Conservation (phyloP, 169 alveolate genomes). For the Eimeria praecox region DNA sequence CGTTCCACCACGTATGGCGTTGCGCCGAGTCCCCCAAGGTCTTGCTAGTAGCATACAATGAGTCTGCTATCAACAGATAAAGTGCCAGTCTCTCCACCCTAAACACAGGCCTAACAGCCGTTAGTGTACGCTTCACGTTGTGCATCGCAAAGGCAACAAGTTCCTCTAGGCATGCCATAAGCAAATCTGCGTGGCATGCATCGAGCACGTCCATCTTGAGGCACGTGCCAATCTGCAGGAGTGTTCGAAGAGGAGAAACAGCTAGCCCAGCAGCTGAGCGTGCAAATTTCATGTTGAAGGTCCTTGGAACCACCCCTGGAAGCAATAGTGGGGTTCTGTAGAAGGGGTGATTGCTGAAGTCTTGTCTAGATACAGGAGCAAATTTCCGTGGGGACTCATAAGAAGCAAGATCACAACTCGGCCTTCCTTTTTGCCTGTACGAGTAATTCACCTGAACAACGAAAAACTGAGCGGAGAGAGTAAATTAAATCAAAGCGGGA, state of each 20-base stretch:
- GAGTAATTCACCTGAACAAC: neutral
- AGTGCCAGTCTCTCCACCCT: neutral
- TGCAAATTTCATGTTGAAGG: neutral
- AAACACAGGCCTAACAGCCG: neutral
- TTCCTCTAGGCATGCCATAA: neutral
- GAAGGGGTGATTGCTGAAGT: neutral
- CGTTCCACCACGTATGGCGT: neutral
- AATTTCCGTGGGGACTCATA: neutral
- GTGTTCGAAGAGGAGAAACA: neutral
- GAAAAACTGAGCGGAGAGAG: neutral
- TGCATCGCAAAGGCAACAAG: slow-evolving; percentile 10
- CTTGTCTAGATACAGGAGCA: neutral
- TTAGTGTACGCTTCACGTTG: neutral
- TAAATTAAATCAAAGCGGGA: neutral
- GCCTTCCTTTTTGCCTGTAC: neutral
- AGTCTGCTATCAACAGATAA: neutral
- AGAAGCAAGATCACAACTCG: neutral
- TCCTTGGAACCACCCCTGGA: slow-evolving; percentile 32
- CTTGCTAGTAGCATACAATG: slow-evolving; percentile 13
- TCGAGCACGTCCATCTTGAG: neutral
- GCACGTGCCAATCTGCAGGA: neutral
- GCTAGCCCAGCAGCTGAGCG: neutral
- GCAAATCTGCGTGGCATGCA: neutral
- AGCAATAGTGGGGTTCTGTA: neutral
- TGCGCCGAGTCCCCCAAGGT: slow-evolving; percentile 16